phyloP scores from a whole-genome alignment of 1,284 basidiomycete genomes.

The Fomitopsis schrenkii region DNA sequence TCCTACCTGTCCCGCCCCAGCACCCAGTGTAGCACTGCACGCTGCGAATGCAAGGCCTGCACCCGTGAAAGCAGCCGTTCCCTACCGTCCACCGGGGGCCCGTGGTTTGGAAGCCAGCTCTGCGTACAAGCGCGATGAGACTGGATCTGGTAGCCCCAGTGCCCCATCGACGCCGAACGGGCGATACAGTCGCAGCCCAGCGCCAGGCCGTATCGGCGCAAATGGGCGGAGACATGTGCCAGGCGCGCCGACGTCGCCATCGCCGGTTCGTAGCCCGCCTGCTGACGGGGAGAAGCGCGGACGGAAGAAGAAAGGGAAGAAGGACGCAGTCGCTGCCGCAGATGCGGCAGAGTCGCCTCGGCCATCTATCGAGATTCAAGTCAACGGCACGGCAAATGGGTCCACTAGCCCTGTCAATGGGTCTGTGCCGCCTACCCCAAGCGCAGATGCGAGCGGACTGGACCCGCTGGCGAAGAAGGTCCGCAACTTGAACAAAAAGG shows the following conservation, averaged over 20 bases:
- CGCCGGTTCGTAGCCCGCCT: slow-evolving; percentile 37
- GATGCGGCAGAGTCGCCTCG: slow-evolving; percentile 24
- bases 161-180: slow-evolving; percentile 59
- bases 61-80: slow-evolving; percentile 65
- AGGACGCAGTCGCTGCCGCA: slow-evolving; percentile 30
- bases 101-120: slow-evolving; percentile 82
- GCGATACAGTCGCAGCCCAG: slow-evolving; percentile 56
- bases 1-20: slow-evolving; percentile 74
- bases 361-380: slow-evolving; percentile 33
- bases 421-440: slow-evolving; percentile 53
- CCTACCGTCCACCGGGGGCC: slow-evolving; percentile 91
- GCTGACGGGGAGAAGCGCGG: slow-evolving; percentile 39
- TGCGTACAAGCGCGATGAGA: slow-evolving; percentile 84
- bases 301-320: slow-evolving; percentile 53
- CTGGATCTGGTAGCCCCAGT: slow-evolving; percentile 38
- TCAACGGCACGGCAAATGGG: slow-evolving; percentile 23
- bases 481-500: slow-evolving; percentile 92
- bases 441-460: slow-evolving; percentile 50
- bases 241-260: slow-evolving; percentile 55
- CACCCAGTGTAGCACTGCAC: slow-evolving; percentile 47
- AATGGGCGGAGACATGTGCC: slow-evolving; percentile 54
- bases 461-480: slow-evolving; percentile 89
- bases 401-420: slow-evolving; percentile 24
- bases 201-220: slow-evolving; percentile 40
- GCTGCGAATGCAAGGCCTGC: slow-evolving; percentile 38